Evolutionary conservation across 2,329 filamentous ascomycete genomes (phyloP), one percentile per base, ranked within the genome.

Genomic region (Fusarium chlamydosporum): DNA sequence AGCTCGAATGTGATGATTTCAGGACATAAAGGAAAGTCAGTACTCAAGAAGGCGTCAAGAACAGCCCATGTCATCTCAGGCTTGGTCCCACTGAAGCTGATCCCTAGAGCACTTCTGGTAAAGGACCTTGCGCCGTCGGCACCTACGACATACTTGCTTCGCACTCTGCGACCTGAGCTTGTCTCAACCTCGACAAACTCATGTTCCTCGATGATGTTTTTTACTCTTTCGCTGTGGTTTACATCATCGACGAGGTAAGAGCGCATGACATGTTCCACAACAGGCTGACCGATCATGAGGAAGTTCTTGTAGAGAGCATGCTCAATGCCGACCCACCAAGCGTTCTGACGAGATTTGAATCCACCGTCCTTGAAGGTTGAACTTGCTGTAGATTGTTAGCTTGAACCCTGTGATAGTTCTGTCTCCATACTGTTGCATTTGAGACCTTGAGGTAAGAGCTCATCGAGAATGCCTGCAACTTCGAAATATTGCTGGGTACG

Each of bases 191-290:
- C 11, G 75, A 82, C 56, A 80, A 83, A 5, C 78, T 89, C 38
- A 77, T 85, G 13, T 82, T 91, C 43, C 79, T 93, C 42, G 85
- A 88, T 2, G 85, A 93, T 75, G 3, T 66, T 74, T 1, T 69
- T 65, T 4, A 81, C 81, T 3, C 75, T 75, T 41, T 83, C 80
- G 16, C 74, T 71, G 59, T 83, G 83, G 46, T 75, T 70, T 7
- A 84, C 74, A 0, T 65, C 56, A 0, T 74, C 69, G 1, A 75
- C 74, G 1, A 85, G 75, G 9, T 76, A 74, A 2, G 63, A 64
- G n/a, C 74, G 68, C n/a, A 85, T 73, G 1, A 78, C 72, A 6
- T 74, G 70, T 67, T 85, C 83, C 0, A 85, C 77, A 11, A 80
- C 79, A 1, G 83, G 80, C 63, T 85, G 83, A 7, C 83, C 82